Conservation (phyloP, 1,139 yeast genomes). For the Scheffersomyces cryptocercus region DNA sequence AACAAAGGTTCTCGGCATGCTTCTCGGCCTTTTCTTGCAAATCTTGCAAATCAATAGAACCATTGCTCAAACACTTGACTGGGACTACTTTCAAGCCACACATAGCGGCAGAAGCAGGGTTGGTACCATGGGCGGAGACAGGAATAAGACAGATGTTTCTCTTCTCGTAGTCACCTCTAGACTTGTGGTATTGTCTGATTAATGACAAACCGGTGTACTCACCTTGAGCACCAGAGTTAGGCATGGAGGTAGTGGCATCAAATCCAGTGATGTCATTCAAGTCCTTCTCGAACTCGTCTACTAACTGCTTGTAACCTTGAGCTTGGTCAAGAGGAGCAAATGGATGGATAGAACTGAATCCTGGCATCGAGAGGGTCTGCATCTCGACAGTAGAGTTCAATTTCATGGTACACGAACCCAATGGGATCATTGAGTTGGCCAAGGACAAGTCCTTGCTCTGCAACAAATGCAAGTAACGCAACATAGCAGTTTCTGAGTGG, state of each 20-base stretch:
- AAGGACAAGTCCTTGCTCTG: slow-evolving; percentile 89
- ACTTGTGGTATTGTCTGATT: slow-evolving; percentile 73
- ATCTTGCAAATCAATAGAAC: slow-evolving; percentile 82
- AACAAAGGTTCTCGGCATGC: slow-evolving; percentile 72
- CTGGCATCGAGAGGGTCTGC: slow-evolving; percentile 95
- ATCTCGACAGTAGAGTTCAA: slow-evolving; percentile 92
- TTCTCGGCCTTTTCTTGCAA: slow-evolving; percentile 71
- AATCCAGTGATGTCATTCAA: slow-evolving; percentile 95
- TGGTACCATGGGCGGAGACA: slow-evolving; percentile 96
- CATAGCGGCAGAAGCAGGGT: slow-evolving; percentile 98
- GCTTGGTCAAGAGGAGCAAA: slow-evolving; percentile 90
- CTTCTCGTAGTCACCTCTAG: slow-evolving; percentile 63
- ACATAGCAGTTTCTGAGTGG: slow-evolving; percentile 93
- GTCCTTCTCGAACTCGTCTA: slow-evolving; percentile 77
- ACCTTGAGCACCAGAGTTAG: slow-evolving; percentile 98
- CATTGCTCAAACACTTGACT: slow-evolving; percentile 80
- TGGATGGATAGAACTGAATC: slow-evolving; percentile 85
- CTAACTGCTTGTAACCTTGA: slow-evolving; percentile 73
- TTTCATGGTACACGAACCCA: slow-evolving; percentile 98
- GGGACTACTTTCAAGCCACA: slow-evolving; percentile 93
- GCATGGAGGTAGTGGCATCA: slow-evolving; percentile 88
- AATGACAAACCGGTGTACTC: slow-evolving; percentile 93
- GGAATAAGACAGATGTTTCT: slow-evolving; percentile 93
- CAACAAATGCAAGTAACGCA: slow-evolving; percentile 82
- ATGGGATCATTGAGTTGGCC: slow-evolving; percentile 95